Percentiles rank a stretch among this genome's conserved stretches.
phyloP scores from a whole-genome alignment of 495 filamentous ascomycete genomes.

The Aspergillus biplanus region DNA sequence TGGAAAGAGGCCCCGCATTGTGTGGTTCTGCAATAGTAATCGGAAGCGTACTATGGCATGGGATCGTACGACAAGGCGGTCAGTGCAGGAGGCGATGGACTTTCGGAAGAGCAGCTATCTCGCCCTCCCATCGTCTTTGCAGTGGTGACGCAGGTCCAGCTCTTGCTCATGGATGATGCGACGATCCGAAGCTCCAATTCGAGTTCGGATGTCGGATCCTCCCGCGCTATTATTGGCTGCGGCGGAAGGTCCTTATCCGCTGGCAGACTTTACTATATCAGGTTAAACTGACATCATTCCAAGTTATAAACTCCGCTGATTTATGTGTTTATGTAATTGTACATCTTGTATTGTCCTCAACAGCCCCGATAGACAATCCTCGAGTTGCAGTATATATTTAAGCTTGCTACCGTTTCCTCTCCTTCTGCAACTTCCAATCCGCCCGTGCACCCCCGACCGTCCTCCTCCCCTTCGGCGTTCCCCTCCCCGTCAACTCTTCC shows the following conservation, averaged over 20 bases:
- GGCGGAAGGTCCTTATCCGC: slow-evolving; percentile 2
- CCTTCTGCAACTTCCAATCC: slow-evolving; percentile 2
- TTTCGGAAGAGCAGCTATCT: neutral
- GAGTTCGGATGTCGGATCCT: slow-evolving; percentile 10
- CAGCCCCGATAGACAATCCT: no score
- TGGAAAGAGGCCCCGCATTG: slow-evolving; percentile 21
- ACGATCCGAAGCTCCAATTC: slow-evolving; percentile 5
- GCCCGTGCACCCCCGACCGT: neutral
- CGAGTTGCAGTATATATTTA: neutral
- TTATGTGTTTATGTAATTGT: neutral
- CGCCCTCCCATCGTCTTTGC: no score
- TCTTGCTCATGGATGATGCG: neutral
- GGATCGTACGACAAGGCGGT: slow-evolving; percentile 12
- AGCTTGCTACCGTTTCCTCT: neutral
- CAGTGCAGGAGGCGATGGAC: neutral
- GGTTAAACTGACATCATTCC: neutral
- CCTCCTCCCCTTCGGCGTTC: slow-evolving; percentile 39
- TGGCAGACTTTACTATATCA: neutral
- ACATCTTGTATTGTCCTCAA: neutral
- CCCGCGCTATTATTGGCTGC: neutral
- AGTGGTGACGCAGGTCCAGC: no score
- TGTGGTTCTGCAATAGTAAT: slow-evolving; percentile 5
- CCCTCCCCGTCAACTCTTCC: slow-evolving; percentile 31
- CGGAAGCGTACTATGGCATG: slow-evolving; percentile 5
- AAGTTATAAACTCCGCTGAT: neutral